phyloP scores from a whole-genome alignment of 768 basidiomycete species.

The Boletus barrowsii region DNA sequence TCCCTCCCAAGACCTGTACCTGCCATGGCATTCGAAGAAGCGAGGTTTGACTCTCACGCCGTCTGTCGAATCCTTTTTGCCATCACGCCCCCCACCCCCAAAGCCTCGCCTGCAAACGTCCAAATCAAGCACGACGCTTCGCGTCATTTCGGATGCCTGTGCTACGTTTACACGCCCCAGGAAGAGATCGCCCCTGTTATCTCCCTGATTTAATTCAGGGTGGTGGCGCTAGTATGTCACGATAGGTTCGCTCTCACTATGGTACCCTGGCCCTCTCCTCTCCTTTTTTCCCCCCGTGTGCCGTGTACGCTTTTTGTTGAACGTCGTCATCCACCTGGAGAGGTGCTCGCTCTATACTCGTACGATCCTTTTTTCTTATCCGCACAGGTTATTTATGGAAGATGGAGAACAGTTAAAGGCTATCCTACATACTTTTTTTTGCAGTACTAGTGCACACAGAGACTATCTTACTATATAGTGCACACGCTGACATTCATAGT shows the following conservation, averaged over 20 bases:
- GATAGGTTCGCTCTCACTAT: neutral
- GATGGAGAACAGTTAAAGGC: neutral
- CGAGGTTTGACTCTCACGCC: slow-evolving; percentile 8
- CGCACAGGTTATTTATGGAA: neutral
- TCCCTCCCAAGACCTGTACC: slow-evolving; percentile 7
- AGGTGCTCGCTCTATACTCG: neutral
- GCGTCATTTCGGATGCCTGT: slow-evolving; percentile 25
- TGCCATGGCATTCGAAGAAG: slow-evolving; percentile 11
- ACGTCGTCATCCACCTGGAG: neutral
- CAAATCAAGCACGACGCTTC: slow-evolving; percentile 22
- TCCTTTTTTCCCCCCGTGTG: neutral
- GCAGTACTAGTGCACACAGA: neutral
- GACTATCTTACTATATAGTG: too few species aligned
- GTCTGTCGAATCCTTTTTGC: slow-evolving; percentile 2
- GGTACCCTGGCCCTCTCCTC: neutral
- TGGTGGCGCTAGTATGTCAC: too few species aligned
- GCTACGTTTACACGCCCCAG: slow-evolving; percentile 15
- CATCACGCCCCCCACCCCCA: neutral
- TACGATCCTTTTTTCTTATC: neutral
- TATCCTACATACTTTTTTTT: neutral
- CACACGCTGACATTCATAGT: too few species aligned
- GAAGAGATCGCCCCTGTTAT: slow-evolving; percentile 8
- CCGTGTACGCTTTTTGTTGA: neutral
- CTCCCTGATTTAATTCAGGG: neutral
- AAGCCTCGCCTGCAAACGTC: slow-evolving; percentile 6